Conservation (phyloP, 352 stramenopile species). For the Pythium diclinum region DNA sequence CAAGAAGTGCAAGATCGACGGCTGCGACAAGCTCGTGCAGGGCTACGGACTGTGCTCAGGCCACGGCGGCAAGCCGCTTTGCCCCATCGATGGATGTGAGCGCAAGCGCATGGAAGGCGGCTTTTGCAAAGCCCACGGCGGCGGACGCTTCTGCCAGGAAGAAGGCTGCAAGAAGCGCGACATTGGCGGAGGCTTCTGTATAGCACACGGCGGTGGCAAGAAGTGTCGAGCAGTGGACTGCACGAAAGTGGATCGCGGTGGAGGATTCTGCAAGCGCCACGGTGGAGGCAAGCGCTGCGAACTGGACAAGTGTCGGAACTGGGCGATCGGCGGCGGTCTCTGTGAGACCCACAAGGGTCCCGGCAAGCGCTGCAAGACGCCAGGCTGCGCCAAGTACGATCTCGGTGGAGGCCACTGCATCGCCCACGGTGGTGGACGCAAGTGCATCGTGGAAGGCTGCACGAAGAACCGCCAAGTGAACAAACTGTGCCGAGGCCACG, state of each 20-base stretch:
- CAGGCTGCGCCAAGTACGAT: conserved; percentile 79
- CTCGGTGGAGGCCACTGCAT: conserved; percentile 84
- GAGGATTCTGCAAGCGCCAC: conserved; percentile 79
- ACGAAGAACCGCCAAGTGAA: conserved; percentile 85
- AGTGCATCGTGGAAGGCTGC: conserved; percentile 81
- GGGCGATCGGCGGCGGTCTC: conserved; percentile 75
- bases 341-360: conserved; percentile 76
- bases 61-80: conserved; percentile 78
- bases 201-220: conserved; percentile 84
- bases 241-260: conserved; percentile 76
- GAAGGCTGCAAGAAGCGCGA: conserved; percentile 77
- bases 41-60: conserved; percentile 83
- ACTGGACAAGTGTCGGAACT: conserved; percentile 69
- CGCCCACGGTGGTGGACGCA: conserved; percentile 75
- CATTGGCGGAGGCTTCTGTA: conserved; percentile 84
- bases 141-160: conserved; percentile 72
- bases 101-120: conserved; percentile 87
- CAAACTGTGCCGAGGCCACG: conserved; percentile 79
- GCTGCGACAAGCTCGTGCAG: conserved; percentile 80
- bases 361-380: conserved; percentile 74
- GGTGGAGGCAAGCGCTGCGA: conserved; percentile 86
- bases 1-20: conserved; percentile 79
- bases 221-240: conserved; percentile 71
- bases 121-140: conserved; percentile 84
- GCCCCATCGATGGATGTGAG: conserved; percentile 66